phyloP scores from a whole-genome alignment of 2,329 filamentous ascomycete species.

The Trichoderma sp. region DNA sequence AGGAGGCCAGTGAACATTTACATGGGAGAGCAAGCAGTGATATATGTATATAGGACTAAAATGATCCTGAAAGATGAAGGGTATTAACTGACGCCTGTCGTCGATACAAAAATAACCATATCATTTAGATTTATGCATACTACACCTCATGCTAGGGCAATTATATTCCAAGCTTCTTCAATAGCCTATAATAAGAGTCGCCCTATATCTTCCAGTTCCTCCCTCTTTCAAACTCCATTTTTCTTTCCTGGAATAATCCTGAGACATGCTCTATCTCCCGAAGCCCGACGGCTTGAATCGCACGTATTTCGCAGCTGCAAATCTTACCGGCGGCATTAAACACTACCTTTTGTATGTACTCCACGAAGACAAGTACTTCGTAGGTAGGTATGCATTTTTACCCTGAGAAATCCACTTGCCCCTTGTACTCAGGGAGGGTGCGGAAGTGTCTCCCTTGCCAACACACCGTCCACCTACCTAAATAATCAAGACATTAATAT shows the following conservation, averaged over 20 bases:
- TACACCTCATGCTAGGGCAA: background rate
- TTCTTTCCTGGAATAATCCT: background rate
- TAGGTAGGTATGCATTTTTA: too few relatives aligned
- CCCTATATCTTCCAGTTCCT: background rate
- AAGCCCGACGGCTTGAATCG: slow-evolving; percentile 1
- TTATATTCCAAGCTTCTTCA: background rate
- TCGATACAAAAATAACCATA: background rate
- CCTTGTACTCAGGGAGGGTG: background rate
- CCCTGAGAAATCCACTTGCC: background rate
- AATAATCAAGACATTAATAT: slow-evolving; percentile 3
- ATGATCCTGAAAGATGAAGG: background rate
- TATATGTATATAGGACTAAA: background rate
- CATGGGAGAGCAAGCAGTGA: background rate
- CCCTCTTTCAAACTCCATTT: background rate
- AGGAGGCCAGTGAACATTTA: background rate
- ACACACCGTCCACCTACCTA: background rate
- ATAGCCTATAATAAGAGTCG: background rate
- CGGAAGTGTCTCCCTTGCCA: background rate
- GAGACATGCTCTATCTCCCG: background rate
- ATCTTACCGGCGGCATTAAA: background rate
- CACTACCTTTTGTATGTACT: background rate
- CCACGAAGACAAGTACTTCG: background rate
- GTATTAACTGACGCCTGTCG: background rate
- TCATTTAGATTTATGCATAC: slow-evolving; percentile 6
- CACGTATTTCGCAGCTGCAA: background rate